Evolutionary conservation across 345 rosid genomes (phyloP), one percentile per base, ranked within the genome.

Genomic region (Nasturtium officinale): DNA sequence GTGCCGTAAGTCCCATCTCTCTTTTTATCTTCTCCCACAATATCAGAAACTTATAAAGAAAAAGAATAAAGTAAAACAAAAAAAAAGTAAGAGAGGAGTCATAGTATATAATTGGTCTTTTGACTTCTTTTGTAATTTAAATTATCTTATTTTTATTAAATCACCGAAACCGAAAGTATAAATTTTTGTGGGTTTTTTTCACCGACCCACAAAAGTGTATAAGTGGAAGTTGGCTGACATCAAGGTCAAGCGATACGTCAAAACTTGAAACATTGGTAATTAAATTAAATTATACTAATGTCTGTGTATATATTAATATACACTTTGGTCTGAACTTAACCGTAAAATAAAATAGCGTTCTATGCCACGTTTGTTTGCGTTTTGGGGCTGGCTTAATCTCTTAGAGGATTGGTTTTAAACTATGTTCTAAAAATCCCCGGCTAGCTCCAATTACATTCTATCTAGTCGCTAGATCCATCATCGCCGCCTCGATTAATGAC

Each of bases 1-100:
- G 97, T 3, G 99, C 96, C 23, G 99, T 94, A 69, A 80, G 97
- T 82, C 23, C 1, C 16, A 2, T 7, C 7, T 8, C 37, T 33
- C 1, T 59, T 8, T 21, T 11, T 32, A 2, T 59, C 16, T 18
- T 20, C 11, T 56, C 12, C 25, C 13, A 57, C 45, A 33, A 57
- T 33, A 57, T 57, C 61, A 26, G 7, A 57, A 57, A 30, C 4
- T 18, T 9, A 1, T 16, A 30, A 29, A 30, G 5, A 26, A 26
- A 15, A 43, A 42, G 17, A 1, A 26, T n/a, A n/a, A n/a, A n/a
- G n/a, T n/a, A 15, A 1, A 15, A 0, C 0, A 23, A 15, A 23
- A 40, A 61, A 23, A 5, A n/a, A n/a, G n/a, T 0, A 2, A 13
- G n/a, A 38, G 26, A 55, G 3, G 17, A n/a, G 3, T 7, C 20